Evolutionary conservation across 495 filamentous ascomycete species (phyloP).

Genomic region (Neurospora sp.): DNA sequence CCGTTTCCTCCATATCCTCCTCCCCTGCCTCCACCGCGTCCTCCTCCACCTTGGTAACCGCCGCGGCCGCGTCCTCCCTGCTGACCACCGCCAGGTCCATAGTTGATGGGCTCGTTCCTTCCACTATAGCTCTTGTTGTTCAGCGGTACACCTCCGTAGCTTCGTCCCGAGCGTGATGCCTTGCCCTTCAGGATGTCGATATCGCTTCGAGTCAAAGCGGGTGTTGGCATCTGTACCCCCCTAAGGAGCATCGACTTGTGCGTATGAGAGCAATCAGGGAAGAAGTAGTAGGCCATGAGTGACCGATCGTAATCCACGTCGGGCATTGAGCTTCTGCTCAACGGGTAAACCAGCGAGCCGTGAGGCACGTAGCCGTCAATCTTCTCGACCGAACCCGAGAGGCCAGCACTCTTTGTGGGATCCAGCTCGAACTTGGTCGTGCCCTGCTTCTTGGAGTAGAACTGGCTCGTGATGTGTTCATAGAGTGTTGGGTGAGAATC

Average conservation of each 20-base stretch:
- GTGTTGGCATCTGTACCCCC: constrained; percentile 60
- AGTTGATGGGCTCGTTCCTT: constrained; percentile 29
- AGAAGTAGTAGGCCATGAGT: constrained; percentile 77
- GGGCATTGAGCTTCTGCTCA: constrained; percentile 57
- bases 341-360: constrained; percentile 45
- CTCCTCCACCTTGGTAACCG: neutral
- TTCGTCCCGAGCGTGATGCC: constrained; percentile 47
- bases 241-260: constrained; percentile 95
- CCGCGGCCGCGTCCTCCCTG: constrained; percentile 12
- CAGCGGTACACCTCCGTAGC: constrained; percentile 33
- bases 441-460: constrained; percentile 83
- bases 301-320: constrained; percentile 73
- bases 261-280: constrained; percentile 55
- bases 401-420: constrained; percentile 58
- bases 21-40: neutral
- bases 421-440: constrained; percentile 57
- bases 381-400: constrained; percentile 73
- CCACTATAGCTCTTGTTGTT: constrained; percentile 21
- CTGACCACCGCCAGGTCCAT: constrained; percentile 22
- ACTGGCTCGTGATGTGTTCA: constrained; percentile 64
- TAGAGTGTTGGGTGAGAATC: constrained; percentile 68
- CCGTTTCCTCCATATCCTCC: constrained; percentile 3
- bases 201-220: constrained; percentile 63
- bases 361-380: constrained; percentile 74
- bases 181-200: constrained; percentile 56